These are phyloP conservation scores for Lindgomyces ingoldianus DNA, from an alignment of 495 filamentous ascomycete genomes.

Conservation along the genomic window DNA sequence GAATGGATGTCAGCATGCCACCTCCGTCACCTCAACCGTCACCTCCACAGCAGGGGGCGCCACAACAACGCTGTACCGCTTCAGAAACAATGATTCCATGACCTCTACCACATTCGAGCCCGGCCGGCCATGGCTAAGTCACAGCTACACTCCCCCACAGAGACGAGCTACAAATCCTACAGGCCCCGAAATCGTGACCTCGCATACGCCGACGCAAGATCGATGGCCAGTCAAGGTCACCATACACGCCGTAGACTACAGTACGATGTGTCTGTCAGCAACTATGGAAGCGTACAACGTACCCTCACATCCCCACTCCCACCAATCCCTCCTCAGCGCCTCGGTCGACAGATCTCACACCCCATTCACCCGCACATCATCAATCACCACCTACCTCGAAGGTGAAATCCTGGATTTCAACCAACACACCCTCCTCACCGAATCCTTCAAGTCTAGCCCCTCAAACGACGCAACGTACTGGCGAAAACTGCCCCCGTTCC, in stretches of 20 bases:
- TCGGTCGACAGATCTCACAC: constrained; percentile 13
- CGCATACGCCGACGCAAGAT: constrained; percentile 51
- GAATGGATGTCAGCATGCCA: constrained; percentile 61
- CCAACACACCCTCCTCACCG: constrained; percentile 66
- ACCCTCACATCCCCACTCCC: constrained; percentile 47
- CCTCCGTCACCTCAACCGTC: constrained; percentile 35
- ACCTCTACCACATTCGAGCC: constrained; percentile 35
- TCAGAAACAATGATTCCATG: constrained; percentile 33
- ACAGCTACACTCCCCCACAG: constrained; percentile 27
- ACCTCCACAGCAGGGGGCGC: constrained; percentile 9
- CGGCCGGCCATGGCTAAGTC: constrained; percentile 41
- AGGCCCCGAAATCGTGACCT: constrained; percentile 17
- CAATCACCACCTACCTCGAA: constrained; percentile 71
- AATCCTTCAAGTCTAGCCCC: constrained; percentile 62
- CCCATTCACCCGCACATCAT: constrained; percentile 58
- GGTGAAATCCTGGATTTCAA: constrained; percentile 78
- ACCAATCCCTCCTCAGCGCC: constrained; percentile 26
- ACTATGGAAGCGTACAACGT: constrained; percentile 81
- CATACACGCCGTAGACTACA: constrained; percentile 66
- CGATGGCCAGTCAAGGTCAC: constrained; percentile 74
- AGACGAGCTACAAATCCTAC: constrained; percentile 5
- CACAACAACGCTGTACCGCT: constrained; percentile 37
- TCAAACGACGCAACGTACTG: constrained; percentile 69
- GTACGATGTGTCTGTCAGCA: constrained; percentile 65
- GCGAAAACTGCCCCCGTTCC: constrained; percentile 69